Conservation (phyloP, 441 rosid species). For the Populus hybrid region DNA sequence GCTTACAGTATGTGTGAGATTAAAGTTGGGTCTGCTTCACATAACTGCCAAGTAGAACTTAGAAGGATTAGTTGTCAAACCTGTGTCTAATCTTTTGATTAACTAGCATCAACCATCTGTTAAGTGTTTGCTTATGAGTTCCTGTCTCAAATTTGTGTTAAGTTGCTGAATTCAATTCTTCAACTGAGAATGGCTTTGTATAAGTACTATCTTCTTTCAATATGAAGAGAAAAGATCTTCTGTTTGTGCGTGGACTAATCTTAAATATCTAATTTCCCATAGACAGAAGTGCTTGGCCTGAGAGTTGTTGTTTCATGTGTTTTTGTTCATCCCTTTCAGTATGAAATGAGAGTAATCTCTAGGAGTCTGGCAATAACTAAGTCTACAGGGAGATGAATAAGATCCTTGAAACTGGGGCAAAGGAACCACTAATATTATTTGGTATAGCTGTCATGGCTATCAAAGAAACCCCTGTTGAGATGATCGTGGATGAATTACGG, state of each 20-base stretch:
- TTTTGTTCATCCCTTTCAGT: background rate
- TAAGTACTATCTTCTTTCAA: background rate
- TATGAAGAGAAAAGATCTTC: background rate
- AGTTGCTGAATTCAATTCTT: background rate
- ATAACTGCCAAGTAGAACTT: background rate
- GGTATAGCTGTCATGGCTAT: background rate
- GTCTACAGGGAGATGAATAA: background rate
- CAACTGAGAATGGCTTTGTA: background rate
- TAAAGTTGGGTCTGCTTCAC: background rate
- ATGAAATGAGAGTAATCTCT: background rate
- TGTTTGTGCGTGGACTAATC: background rate
- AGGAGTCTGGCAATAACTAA: background rate
- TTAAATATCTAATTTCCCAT: background rate
- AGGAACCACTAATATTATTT: background rate
- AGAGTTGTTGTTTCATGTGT: background rate
- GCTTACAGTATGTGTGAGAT: background rate
- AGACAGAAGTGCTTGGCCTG: conserved; percentile 2
- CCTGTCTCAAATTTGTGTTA: background rate
- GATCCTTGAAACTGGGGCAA: background rate
- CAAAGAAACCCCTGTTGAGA: background rate
- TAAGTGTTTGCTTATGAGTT: background rate
- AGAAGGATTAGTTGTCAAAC: background rate
- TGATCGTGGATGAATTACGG: background rate
- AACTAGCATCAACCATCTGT: background rate
- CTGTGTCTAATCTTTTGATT: background rate